phyloP scores from a whole-genome alignment of 2,329 filamentous ascomycete genomes.

The Aspergillus sp. region DNA sequence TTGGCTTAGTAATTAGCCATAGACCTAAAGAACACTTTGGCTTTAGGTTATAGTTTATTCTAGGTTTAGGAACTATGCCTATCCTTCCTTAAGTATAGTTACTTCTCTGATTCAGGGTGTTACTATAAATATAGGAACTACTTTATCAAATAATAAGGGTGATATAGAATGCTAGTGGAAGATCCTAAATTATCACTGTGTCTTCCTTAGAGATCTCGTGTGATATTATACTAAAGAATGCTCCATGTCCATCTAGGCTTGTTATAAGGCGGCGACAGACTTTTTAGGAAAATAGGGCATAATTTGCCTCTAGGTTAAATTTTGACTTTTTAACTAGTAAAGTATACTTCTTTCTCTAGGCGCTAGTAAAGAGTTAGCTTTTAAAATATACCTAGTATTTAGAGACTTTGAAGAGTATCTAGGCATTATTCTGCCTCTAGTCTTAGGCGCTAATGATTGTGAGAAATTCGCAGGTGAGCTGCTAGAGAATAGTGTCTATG shows the following conservation, averaged over 20 bases:
- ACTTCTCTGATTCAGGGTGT: slow-evolving; percentile 5
- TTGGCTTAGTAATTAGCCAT: slow-evolving; percentile 2
- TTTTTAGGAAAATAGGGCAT: slow-evolving; percentile 14
- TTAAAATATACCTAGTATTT: slow-evolving; percentile 12
- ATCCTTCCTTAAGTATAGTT: slow-evolving; percentile 1
- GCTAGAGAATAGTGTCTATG: slow-evolving; percentile 9
- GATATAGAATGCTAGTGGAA: slow-evolving; percentile 8
- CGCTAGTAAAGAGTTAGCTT: slow-evolving; percentile 8
- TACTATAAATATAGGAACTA: slow-evolving; percentile 6
- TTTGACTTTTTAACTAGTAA: slow-evolving; percentile 12
- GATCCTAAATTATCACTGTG: slow-evolving; percentile 4
- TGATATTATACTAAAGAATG: slow-evolving; percentile 7
- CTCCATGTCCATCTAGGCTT: slow-evolving; percentile 12
- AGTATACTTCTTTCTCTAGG: slow-evolving; percentile 12
- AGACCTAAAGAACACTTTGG: not conserved
- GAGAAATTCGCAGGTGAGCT: slow-evolving; percentile 7
- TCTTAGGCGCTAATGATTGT: slow-evolving; percentile 9
- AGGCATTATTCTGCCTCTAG: slow-evolving; percentile 13
- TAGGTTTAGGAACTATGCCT: not conserved
- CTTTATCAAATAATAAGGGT: slow-evolving; percentile 5
- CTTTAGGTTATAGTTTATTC: not conserved
- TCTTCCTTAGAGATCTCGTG: slow-evolving; percentile 1
- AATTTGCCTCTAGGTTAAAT: slow-evolving; percentile 14
- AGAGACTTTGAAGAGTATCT: slow-evolving; percentile 12
- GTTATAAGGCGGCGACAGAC: slow-evolving; percentile 9